Percentiles rank a stretch among this genome's conserved stretches.
Conservation (phyloP, 148 eudicot genomes). For the Rhododendron henanense region DNA sequence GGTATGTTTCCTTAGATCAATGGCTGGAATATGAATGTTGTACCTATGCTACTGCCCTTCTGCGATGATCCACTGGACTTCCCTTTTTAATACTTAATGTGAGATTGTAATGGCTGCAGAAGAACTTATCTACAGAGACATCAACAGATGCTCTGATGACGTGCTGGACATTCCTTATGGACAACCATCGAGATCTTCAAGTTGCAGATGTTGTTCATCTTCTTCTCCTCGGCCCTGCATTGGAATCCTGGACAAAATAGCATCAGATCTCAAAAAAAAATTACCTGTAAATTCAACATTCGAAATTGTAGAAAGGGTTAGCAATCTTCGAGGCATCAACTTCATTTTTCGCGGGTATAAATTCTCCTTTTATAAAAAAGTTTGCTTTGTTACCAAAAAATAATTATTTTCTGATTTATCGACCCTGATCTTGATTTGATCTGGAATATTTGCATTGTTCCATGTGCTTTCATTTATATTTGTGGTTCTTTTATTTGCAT, state of each 20-base stretch:
- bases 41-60: neutral
- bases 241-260: slow-evolving; percentile 24
- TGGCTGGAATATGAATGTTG: neutral
- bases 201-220: slow-evolving; percentile 22
- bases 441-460: neutral
- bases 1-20: neutral
- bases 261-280: slow-evolving; percentile 19
- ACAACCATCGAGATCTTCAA: slow-evolving; percentile 24
- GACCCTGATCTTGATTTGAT: neutral
- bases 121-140: slow-evolving; percentile 48
- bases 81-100: neutral
- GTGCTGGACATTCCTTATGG: slow-evolving; percentile 19
- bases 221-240: slow-evolving; percentile 28
- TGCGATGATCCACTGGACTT: neutral
- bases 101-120: slow-evolving; percentile 25
- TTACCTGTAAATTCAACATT: slow-evolving; percentile 29
- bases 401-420: neutral
- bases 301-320: slow-evolving; percentile 25
- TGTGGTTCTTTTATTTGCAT: neutral
- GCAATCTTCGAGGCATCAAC: slow-evolving; percentile 25
- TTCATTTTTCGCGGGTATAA: slow-evolving; percentile 54
- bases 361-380: neutral
- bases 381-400: neutral
- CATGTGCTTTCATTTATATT: neutral
- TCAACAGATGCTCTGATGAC: slow-evolving; percentile 30